Percentiles rank a stretch among this genome's conserved stretches.
These are phyloP conservation scores for Paraphaeosphaeria minitans DNA, from an alignment of 2,329 filamentous ascomycete genomes.

Conservation along the genomic window DNA sequence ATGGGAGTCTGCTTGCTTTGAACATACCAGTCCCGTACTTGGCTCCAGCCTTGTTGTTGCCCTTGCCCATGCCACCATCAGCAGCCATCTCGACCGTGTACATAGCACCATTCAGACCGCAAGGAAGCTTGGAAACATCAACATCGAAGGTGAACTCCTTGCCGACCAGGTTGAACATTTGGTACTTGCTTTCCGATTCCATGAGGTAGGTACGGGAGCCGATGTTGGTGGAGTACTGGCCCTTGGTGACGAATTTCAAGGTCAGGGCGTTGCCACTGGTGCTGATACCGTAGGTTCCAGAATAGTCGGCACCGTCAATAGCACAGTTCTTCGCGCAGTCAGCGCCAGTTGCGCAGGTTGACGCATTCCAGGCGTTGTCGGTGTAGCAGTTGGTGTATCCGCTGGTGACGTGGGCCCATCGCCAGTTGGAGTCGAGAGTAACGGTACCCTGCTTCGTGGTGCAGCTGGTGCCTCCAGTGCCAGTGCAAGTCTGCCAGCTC, in stretches of 20 bases:
- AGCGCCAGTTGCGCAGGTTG: conserved; percentile 47
- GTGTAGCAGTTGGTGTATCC: conserved; percentile 57
- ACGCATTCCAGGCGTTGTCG: conserved; percentile 51
- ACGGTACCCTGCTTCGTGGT: conserved; percentile 44
- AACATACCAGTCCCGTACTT: conserved; percentile 64
- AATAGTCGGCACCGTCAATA: conserved; percentile 52
- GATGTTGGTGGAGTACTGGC: conserved; percentile 49
- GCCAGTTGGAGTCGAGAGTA: conserved; percentile 57
- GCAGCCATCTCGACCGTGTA: conserved; percentile 64
- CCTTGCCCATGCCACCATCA: conserved; percentile 63
- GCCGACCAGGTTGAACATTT: conserved; percentile 50
- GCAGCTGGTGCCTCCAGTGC: conserved; percentile 47
- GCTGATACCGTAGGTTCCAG: conserved; percentile 55
- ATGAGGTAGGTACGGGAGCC: conserved; percentile 52
- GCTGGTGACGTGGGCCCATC: conserved; percentile 53
- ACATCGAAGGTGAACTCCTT: conserved; percentile 52
- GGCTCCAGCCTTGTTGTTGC: conserved; percentile 58
- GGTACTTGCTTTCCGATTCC: conserved; percentile 48
- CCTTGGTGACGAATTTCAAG: conserved; percentile 63
- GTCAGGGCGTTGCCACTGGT: conserved; percentile 58
- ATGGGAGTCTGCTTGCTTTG: conserved; percentile 16
- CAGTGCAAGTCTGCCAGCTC: conserved; percentile 48
- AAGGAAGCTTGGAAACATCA: conserved; percentile 65
- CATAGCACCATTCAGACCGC: conserved; percentile 68
- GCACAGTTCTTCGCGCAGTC: conserved; percentile 50